Conservation (phyloP, 495 filamentous ascomycete species). For the Neurospora terricola region DNA sequence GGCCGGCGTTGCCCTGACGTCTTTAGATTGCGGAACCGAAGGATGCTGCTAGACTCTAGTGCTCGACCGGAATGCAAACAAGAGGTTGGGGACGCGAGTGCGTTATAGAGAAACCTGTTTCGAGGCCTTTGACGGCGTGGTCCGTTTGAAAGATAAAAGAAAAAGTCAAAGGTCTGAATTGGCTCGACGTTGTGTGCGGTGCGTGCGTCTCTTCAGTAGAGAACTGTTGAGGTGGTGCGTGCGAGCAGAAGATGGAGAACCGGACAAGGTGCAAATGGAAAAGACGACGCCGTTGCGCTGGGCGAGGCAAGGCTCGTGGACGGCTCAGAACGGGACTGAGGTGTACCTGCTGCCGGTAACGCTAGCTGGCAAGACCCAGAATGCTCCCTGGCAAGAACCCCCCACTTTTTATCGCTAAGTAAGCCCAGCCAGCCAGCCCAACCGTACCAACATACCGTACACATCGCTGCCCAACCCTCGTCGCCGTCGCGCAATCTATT, state of each 20-base stretch:
- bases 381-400: no score
- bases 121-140: background rate
- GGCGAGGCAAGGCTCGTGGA: background rate
- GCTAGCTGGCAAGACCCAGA: no score
- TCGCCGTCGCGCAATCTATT: no score
- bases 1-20: background rate
- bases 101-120: background rate
- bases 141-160: background rate
- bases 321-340: no score
- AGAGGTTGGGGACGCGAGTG: background rate
- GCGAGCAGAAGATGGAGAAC: background rate
- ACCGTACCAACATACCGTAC: no score
- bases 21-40: background rate
- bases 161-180: background rate
- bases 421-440: no score
- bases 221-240: background rate
- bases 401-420: no score
- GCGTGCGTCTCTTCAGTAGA: background rate
- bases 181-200: background rate
- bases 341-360: no score
- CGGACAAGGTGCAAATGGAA: background rate
- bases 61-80: background rate
- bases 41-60: background rate
- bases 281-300: background rate
- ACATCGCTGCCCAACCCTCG: no score